A percentile compares a stretch with the other conserved stretches of the same genome.
phyloP scores from a whole-genome alignment of 2,329 filamentous ascomycete genomes.

The Botrytis medusae region DNA sequence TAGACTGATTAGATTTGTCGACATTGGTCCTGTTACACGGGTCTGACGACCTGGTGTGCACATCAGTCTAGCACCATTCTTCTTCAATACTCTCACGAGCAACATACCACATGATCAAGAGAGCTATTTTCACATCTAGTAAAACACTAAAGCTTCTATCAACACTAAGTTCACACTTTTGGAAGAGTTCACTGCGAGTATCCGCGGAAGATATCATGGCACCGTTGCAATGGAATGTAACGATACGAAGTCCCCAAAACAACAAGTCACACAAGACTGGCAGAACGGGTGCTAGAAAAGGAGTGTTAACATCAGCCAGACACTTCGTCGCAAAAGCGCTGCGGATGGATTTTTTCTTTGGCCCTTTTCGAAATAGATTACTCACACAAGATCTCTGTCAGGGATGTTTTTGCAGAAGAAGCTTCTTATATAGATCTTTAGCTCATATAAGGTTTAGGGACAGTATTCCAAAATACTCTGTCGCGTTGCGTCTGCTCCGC shows the following conservation, averaged over 20 bases:
- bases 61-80: rapidly evolving
- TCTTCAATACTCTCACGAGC: background rate
- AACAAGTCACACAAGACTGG: background rate
- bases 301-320: background rate
- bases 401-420: background rate
- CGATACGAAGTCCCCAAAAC: background rate
- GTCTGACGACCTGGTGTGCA: background rate
- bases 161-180: background rate
- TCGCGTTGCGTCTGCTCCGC: background rate
- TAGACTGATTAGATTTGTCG: background rate
- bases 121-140: too few relatives aligned
- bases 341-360: background rate
- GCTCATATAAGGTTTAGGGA: background rate
- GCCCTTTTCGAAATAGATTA: background rate
- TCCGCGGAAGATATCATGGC: background rate
- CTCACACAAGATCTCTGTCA: background rate
- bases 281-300: background rate
- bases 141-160: background rate
- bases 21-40: background rate
- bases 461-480: background rate
- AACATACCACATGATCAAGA: too few relatives aligned
- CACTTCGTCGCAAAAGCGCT: background rate
- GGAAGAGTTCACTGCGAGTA: background rate
- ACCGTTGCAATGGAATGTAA: rapidly evolving
- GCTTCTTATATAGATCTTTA: background rate